Evolutionary conservation across 2,329 filamentous ascomycete genomes (phyloP).

Genomic region (Aureobasidium vineae): DNA sequence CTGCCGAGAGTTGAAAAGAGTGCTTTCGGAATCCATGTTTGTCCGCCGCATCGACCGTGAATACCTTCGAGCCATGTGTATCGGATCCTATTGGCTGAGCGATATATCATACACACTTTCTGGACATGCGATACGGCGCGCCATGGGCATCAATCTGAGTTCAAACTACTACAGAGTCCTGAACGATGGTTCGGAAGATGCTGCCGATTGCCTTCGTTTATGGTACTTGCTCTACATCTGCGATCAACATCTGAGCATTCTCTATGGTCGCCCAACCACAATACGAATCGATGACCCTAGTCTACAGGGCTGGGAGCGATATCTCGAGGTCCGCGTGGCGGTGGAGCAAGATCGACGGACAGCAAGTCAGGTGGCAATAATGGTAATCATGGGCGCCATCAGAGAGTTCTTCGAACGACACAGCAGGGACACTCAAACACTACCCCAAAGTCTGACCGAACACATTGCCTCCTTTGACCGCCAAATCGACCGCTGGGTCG

Average conservation of each 20-base stretch:
- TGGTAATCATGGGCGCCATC: conserved; percentile 58
- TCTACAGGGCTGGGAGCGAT: conserved; percentile 58
- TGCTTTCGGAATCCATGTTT: conserved; percentile 59
- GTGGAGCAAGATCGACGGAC: conserved; percentile 57
- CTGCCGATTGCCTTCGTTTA: conserved; percentile 55
- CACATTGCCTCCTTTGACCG: conserved; percentile 48
- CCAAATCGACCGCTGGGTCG: conserved; percentile 52
- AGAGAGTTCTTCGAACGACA: conserved; percentile 58
- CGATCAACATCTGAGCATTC: conserved; percentile 63
- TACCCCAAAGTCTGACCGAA: conserved; percentile 53
- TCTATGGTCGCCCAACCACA: conserved; percentile 59
- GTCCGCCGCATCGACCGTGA: conserved; percentile 55
- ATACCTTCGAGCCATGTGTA: conserved; percentile 58
- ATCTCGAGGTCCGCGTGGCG: conserved; percentile 53
- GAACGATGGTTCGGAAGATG: conserved; percentile 43
- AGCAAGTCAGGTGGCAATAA: conserved; percentile 57
- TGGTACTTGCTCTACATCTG: conserved; percentile 66
- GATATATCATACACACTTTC: conserved; percentile 63
- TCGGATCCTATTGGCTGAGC: conserved; percentile 62
- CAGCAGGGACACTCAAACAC: conserved; percentile 46
- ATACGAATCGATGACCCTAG: conserved; percentile 56
- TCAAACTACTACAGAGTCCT: conserved; percentile 46
- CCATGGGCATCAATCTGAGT: conserved; percentile 43
- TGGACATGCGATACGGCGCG: conserved; percentile 53
- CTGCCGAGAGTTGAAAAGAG: conserved; percentile 57